Percentiles rank a stretch among this genome's conserved stretches.
Evolutionary conservation across 495 filamentous ascomycete species (phyloP).

Genomic region (Bryoglossum gracile): DNA sequence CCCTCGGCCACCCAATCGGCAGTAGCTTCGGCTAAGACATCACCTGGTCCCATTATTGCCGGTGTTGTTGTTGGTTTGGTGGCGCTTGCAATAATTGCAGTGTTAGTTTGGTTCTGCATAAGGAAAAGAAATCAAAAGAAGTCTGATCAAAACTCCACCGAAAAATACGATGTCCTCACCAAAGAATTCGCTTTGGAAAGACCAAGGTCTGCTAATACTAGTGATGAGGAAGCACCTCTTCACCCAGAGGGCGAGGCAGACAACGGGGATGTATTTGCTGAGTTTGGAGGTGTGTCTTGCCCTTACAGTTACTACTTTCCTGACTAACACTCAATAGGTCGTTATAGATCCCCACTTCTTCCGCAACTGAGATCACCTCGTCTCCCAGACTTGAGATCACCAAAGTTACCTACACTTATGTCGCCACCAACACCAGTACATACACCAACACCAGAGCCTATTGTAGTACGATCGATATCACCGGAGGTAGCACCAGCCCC

Average conservation of each 20-base stretch:
- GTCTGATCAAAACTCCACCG: neutral
- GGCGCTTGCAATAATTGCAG: neutral
- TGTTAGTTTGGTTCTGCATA: slow-evolving; percentile 6
- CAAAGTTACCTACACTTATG: neutral
- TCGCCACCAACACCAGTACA: neutral
- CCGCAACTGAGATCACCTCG: neutral
- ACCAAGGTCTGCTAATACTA: neutral
- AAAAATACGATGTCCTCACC: neutral
- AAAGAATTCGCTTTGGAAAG: slow-evolving; percentile 1
- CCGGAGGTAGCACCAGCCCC: no score
- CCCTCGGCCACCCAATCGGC: neutral
- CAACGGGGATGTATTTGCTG: slow-evolving; percentile 3
- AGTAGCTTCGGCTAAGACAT: neutral
- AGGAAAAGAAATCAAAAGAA: slow-evolving; percentile 2
- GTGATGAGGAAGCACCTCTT: no score
- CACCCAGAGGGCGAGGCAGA: no score
- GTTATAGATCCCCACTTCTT: neutral
- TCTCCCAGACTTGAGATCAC: neutral
- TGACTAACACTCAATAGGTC: neutral
- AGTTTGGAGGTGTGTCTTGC: slow-evolving; percentile 1
- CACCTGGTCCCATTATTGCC: slow-evolving; percentile 8
- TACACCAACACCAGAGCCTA: no score
- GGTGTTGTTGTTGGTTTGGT: slow-evolving; percentile 11
- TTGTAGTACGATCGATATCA: no score
- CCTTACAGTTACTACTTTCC: neutral